Conservation (phyloP, 1,139 yeast species). For the Diutina mesorugosa region DNA sequence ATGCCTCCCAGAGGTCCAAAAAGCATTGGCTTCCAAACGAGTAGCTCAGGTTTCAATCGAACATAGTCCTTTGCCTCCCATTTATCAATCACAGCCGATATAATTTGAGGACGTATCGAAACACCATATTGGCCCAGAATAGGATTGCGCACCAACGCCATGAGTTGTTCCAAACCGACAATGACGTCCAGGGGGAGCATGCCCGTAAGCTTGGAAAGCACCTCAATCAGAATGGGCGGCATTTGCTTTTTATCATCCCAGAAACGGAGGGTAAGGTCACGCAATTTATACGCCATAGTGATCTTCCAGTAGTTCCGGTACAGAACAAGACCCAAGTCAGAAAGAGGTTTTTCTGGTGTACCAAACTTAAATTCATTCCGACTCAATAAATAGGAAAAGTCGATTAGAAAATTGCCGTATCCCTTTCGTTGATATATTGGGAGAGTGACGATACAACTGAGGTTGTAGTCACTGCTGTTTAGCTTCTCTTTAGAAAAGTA, state of each 20-base stretch:
- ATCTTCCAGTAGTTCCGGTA: slow-evolving; percentile 83
- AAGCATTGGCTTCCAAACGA: slow-evolving; percentile 75
- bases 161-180: slow-evolving; percentile 70
- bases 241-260: neutral
- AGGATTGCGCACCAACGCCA: slow-evolving; percentile 40
- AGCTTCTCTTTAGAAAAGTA: slow-evolving; percentile 86
- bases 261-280: neutral
- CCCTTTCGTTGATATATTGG: slow-evolving; percentile 87
- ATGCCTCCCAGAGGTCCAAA: slow-evolving; percentile 79
- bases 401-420: slow-evolving; percentile 78
- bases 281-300: slow-evolving; percentile 33
- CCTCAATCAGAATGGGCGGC: slow-evolving; percentile 23
- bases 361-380: slow-evolving; percentile 70
- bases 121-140: slow-evolving; percentile 38
- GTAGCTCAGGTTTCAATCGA: slow-evolving; percentile 32
- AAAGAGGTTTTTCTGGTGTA: slow-evolving; percentile 89
- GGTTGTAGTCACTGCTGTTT: slow-evolving; percentile 63
- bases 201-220: slow-evolving; percentile 60
- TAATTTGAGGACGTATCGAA: slow-evolving; percentile 30
- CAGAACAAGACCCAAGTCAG: slow-evolving; percentile 75
- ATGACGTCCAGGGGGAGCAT: slow-evolving; percentile 82
- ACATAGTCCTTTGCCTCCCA: slow-evolving; percentile 50
- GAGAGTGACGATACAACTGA: slow-evolving; percentile 80
- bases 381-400: slow-evolving; percentile 73
- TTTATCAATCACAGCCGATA: slow-evolving; percentile 30